Evolutionary conservation across 306 rosid genomes (phyloP).

Genomic region (Astragalus glycyphyllos): DNA sequence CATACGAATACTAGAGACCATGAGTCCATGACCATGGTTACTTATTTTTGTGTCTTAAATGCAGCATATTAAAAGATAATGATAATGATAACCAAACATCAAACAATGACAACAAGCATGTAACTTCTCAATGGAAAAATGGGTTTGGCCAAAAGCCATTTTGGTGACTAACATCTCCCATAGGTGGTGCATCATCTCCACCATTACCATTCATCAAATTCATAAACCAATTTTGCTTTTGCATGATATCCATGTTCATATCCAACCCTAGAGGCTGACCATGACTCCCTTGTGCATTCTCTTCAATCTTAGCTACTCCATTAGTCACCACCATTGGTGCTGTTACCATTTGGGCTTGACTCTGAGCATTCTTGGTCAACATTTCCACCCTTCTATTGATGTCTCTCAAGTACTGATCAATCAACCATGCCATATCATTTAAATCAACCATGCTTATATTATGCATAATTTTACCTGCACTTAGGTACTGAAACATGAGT

Average conservation of each 20-base stretch:
- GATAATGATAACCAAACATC: not conserved
- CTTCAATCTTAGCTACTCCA: conserved; percentile 12
- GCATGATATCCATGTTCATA: conserved; percentile 8
- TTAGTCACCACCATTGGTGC: not conserved
- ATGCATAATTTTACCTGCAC: conserved; percentile 33
- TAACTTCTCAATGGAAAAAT: conserved; percentile 21
- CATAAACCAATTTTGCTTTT: conserved; percentile 42
- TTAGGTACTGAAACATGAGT: conserved; percentile 18
- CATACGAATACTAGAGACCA: conserved; percentile 14
- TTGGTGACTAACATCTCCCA: conserved; percentile 29
- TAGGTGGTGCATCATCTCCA: conserved; percentile 17
- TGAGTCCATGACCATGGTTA: conserved; percentile 3
- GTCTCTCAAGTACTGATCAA: conserved; percentile 46
- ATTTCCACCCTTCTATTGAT: conserved; percentile 36
- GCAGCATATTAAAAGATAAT: not conserved
- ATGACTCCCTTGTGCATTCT: conserved; percentile 15
- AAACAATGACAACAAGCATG: not conserved
- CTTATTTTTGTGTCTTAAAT: not conserved
- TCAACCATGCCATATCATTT: conserved; percentile 44
- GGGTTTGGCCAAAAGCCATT: conserved; percentile 40
- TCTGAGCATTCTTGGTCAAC: conserved; percentile 31
- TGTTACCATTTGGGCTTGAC: conserved; percentile 1
- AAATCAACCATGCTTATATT: conserved; percentile 41
- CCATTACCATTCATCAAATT: conserved; percentile 33
- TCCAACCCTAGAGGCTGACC: not conserved